phyloP scores from a whole-genome alignment of 2,329 filamentous ascomycete species.

The Taxawa tesnikishii region DNA sequence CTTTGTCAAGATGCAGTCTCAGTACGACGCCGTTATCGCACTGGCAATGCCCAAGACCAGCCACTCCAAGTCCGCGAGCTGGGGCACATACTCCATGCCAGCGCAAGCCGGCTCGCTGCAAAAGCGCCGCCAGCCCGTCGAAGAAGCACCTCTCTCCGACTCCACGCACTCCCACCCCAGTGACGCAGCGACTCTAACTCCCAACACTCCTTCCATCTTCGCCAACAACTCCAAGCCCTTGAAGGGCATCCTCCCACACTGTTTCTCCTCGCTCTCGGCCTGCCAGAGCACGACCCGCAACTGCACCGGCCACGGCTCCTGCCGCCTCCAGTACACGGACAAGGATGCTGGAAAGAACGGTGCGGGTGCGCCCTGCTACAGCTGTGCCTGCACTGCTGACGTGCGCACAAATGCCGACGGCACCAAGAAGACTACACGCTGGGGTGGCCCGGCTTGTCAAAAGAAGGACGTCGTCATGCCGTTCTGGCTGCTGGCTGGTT shows the following conservation, averaged over 20 bases:
- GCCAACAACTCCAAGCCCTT: constrained; percentile 25
- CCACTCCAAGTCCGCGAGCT: constrained; percentile 11
- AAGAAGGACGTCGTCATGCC: constrained; percentile 82
- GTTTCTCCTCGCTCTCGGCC: constrained; percentile 57
- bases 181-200: constrained; percentile 3
- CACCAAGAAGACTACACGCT: constrained; percentile 53
- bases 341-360: constrained; percentile 27
- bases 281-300: constrained; percentile 61
- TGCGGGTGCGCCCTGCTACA: constrained; percentile 49
- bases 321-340: constrained; percentile 52
- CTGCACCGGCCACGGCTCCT: constrained; percentile 74
- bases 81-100: constrained; percentile 20
- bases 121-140: constrained; percentile 12
- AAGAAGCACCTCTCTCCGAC: constrained; percentile 11
- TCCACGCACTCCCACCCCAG: constrained; percentile 6
- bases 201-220: constrained; percentile 12
- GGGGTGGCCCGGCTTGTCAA: constrained; percentile 77
- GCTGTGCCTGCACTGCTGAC: constrained; percentile 61
- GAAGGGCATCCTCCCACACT: constrained; percentile 51
- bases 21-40: constrained; percentile 11
- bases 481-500: constrained; percentile 76
- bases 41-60: constrained; percentile 9
- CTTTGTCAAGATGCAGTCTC: not conserved
- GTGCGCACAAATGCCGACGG: constrained; percentile 35
- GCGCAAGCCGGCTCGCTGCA: constrained; percentile 11